A percentile compares a stretch with the other conserved stretches of the same genome.
Conservation (phyloP, 768 basidiomycete genomes). For the Calvatia gigantea region DNA sequence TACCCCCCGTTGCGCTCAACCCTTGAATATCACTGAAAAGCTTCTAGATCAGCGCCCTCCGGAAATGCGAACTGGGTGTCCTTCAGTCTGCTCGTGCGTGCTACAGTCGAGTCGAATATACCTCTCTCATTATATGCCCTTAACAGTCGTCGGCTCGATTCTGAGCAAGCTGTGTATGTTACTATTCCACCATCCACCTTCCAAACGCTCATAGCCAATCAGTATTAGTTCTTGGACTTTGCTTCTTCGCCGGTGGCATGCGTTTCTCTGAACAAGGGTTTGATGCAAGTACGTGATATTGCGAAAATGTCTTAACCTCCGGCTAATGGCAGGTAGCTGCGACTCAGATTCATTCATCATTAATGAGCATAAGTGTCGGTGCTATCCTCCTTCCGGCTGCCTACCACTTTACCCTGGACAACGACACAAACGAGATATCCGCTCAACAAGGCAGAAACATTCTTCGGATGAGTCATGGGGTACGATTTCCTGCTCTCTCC, state of each 20-base stretch:
- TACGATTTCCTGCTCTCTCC: constrained; percentile 30
- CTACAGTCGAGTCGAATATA: neutral
- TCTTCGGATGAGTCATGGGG: constrained; percentile 74
- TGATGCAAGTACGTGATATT: constrained; percentile 51
- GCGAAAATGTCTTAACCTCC: neutral
- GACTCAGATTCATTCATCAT: constrained; percentile 69
- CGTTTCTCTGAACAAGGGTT: constrained; percentile 79
- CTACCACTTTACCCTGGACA: constrained; percentile 61
- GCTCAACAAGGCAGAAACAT: constrained; percentile 44
- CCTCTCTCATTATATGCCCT: neutral
- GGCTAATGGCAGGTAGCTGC: constrained; percentile 41
- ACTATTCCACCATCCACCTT: neutral
- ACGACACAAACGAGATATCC: constrained; percentile 18
- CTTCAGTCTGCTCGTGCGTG: constrained; percentile 76
- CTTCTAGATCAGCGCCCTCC: constrained; percentile 68
- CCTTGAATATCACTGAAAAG: neutral
- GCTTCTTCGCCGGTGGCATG: constrained; percentile 79
- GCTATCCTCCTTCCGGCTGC: constrained; percentile 78
- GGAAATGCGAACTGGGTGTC: constrained; percentile 76
- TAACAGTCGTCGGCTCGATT: constrained; percentile 75
- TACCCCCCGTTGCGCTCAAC: neutral
- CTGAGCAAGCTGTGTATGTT: constrained; percentile 66
- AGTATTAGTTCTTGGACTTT: constrained; percentile 85
- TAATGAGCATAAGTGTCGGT: constrained; percentile 73
- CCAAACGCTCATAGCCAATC: constrained; percentile 1